Base-by-base conservation (phyloP, 2,329 filamentous ascomycete species). In the Colletotrichum sp. region DNA sequence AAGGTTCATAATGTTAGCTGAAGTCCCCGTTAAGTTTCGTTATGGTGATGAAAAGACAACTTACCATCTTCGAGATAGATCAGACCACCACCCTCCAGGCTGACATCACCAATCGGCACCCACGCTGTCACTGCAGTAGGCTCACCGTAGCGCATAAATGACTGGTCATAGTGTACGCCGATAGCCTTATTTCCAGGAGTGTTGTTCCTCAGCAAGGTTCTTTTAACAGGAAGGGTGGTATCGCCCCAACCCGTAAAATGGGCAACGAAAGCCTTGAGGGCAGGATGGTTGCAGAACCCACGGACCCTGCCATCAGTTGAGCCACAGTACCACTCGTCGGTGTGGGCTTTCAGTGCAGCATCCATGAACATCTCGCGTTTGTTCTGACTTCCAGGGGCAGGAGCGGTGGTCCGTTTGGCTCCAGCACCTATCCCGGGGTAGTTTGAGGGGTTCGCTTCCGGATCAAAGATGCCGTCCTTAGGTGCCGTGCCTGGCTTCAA, bases 161-260 rank as follows among this genome's bases (percentile, higher is more conserved):
- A 91, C 81, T 92, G 90, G 78, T 92, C 90, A 78, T 92, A 92
- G 75, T 92, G 90, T 7, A 92, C 90, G 0, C 90, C 90, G 75
- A 91, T 92, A 0, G 90, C 89, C 77, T 90, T 89, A 61, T 89
- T 90, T 0, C 86, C 86, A 0, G 90, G 90, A 0, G 88, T 89
- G 77, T 91, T 92, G 77, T 92, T 92, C 48, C 90, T 83, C 69
- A 92, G 80, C 14, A 92, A 80, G 3, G 89, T 90, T 34, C 90
- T 83, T 10, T 85, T 68, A 26, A 75, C 68, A 13, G 68, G 21
- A 0, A 73, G 71, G 18, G 77, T 66, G 59, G 65, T 76, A 1
- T 88, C 85, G 0, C 85, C 88, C 91, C 91, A 93, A 3, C 88
- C 89, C 0, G 88, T 90, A 66, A 92, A 85, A 5, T 81, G 81